Evolutionary conservation across 495 filamentous ascomycete genomes (phyloP).

Genomic region (Neurospora pannonica): DNA sequence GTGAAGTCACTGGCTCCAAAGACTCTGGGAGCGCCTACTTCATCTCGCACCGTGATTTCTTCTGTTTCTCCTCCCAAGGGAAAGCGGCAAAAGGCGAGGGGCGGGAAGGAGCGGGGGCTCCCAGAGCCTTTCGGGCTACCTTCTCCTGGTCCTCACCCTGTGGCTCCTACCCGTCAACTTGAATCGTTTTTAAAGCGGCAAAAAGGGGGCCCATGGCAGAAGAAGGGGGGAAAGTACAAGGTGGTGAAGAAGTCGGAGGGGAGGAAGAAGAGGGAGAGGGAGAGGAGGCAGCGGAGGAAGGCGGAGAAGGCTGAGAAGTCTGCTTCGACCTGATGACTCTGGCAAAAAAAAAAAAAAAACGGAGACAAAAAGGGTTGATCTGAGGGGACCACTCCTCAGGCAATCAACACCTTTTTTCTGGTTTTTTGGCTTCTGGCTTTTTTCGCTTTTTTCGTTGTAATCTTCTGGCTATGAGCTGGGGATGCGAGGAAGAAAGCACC

Average conservation of each 20-base stretch:
- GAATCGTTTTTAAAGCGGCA: neutral
- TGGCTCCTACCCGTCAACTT: too few relatives aligned
- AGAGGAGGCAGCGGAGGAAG: neutral
- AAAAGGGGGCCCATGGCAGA: neutral
- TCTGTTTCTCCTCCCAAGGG: too few relatives aligned
- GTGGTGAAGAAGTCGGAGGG: neutral
- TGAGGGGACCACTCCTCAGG: too few relatives aligned
- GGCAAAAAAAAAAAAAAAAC: neutral
- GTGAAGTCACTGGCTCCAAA: neutral
- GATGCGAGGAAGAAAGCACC: neutral
- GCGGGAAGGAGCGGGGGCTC: too few relatives aligned
- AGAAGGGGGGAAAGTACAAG: neutral
- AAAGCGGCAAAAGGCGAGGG: too few relatives aligned
- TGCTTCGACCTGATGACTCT: neutral
- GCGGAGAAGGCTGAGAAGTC: neutral
- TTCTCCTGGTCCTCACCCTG: too few relatives aligned
- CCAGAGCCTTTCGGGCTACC: too few relatives aligned
- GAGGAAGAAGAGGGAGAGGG: neutral
- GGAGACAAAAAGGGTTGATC: neutral
- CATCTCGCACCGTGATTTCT: neutral
- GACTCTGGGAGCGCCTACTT: neutral
- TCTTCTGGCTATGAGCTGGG: neutral
- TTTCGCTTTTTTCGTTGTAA: neutral
- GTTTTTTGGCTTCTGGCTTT: neutral
- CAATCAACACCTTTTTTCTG: neutral